These are phyloP conservation scores for Achaetomiella virescens DNA, from an alignment of 495 filamentous ascomycete genomes.

Conservation along the genomic window DNA sequence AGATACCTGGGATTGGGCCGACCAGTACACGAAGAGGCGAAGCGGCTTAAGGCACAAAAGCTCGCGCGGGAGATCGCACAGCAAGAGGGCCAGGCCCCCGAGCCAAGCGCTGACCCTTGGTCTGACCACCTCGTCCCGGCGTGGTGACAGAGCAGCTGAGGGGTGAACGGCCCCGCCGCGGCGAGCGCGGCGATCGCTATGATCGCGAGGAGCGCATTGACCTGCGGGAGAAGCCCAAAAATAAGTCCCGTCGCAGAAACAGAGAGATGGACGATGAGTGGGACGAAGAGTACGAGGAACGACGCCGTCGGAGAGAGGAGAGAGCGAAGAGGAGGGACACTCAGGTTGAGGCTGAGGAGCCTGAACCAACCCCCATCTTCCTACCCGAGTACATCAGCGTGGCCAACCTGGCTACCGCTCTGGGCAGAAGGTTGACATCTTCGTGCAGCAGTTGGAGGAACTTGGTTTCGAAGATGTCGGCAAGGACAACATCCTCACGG, in stretches of 20 bases:
- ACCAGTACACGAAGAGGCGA: slow-evolving; percentile 1
- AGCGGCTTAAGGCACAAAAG: background rate
- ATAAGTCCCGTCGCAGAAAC: slow-evolving; percentile 5
- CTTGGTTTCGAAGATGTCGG: slow-evolving; percentile 80
- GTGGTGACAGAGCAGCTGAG: background rate
- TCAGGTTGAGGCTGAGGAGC: slow-evolving; percentile 12
- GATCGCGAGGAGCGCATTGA: background rate
- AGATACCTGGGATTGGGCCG: slow-evolving; percentile 12
- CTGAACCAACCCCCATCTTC: slow-evolving; percentile 45
- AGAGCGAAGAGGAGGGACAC: slow-evolving; percentile 27
- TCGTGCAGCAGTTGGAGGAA: slow-evolving; percentile 65
- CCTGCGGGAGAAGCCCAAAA: slow-evolving; percentile 16
- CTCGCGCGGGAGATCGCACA: background rate
- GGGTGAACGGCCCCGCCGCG: background rate
- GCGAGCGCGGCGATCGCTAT: background rate
- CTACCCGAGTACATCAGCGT: slow-evolving; percentile 90
- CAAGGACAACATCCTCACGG: slow-evolving; percentile 75
- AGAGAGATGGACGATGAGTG: slow-evolving; percentile 30
- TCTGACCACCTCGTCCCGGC: background rate
- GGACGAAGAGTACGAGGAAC: slow-evolving; percentile 31
- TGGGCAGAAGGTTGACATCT: slow-evolving; percentile 66
- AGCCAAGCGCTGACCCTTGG: background rate
- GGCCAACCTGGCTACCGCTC: slow-evolving; percentile 68
- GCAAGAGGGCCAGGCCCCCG: background rate
- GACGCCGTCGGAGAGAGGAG: slow-evolving; percentile 30